Evolutionary conservation across 2,329 filamentous ascomycete genomes (phyloP).

Genomic region (Orbilia brochopaga): DNA sequence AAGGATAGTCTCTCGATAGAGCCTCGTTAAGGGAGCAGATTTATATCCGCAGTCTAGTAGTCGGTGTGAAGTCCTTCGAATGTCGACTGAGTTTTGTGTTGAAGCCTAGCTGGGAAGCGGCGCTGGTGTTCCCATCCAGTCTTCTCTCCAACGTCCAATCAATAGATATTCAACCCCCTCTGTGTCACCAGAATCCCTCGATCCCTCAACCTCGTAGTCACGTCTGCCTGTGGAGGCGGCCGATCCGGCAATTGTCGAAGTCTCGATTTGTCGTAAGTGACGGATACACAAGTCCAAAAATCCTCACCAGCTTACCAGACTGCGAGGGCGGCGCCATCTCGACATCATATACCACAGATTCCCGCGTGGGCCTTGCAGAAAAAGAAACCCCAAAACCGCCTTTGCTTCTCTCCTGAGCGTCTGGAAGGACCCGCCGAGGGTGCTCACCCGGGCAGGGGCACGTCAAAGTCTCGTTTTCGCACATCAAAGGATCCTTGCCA

Average conservation of each 20-base stretch:
- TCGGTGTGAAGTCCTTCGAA: slow-evolving; percentile 14
- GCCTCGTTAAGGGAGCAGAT: background rate
- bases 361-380: slow-evolving; percentile 26
- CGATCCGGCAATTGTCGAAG: slow-evolving; percentile 21
- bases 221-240: slow-evolving; percentile 41
- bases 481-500: slow-evolving; percentile 25
- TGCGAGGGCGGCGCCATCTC: slow-evolving; percentile 24
- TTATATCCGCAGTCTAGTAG: background rate
- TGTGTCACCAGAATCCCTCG: slow-evolving; percentile 25
- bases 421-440: background rate
- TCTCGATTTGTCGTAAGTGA: slow-evolving; percentile 32
- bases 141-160: slow-evolving; percentile 22
- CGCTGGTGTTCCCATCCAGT: slow-evolving; percentile 24
- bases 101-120: slow-evolving; percentile 12
- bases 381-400: slow-evolving; percentile 33
- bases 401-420: slow-evolving; percentile 18
- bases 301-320: slow-evolving; percentile 12
- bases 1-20: background rate
- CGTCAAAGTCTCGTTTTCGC: slow-evolving; percentile 19
- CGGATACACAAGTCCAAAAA: slow-evolving; percentile 17
- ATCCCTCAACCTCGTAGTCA: slow-evolving; percentile 20
- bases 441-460: background rate
- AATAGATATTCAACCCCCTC: slow-evolving; percentile 9
- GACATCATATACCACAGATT: slow-evolving; percentile 50
- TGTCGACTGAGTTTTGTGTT: slow-evolving; percentile 16